phyloP scores from a whole-genome alignment of 2,329 filamentous ascomycete genomes.

The Colletotrichum spinosum region DNA sequence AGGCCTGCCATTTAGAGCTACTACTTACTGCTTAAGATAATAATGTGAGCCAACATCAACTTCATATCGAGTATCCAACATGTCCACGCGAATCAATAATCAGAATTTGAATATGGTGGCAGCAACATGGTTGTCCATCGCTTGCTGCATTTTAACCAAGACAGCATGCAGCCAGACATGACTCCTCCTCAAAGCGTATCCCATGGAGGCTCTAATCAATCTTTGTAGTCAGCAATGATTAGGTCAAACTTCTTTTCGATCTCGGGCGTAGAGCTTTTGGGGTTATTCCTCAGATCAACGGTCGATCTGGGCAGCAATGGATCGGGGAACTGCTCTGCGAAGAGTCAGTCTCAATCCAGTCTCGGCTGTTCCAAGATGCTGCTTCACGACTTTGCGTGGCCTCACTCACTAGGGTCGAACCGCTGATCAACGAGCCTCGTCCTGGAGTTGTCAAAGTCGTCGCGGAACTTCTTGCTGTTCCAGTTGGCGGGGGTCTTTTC shows the following conservation, averaged over 20 bases:
- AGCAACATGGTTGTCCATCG: too few relatives aligned
- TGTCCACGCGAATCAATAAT: too few relatives aligned
- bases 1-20: too few relatives aligned
- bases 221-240: conserved; percentile 43
- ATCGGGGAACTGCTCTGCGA: conserved; percentile 56
- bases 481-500: conserved; percentile 42
- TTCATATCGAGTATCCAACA: too few relatives aligned
- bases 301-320: conserved; percentile 55
- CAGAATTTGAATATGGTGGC: too few relatives aligned
- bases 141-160: too few relatives aligned
- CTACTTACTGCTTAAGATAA: too few relatives aligned
- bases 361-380: too few relatives aligned
- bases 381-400: not conserved
- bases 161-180: too few relatives aligned
- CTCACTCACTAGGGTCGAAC: conserved; percentile 55
- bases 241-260: conserved; percentile 54
- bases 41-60: too few relatives aligned
- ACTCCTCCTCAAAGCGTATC: too few relatives aligned
- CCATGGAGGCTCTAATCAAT: not conserved
- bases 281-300: conserved; percentile 48
- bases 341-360: not conserved
- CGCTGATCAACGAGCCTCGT: conserved; percentile 55
- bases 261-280: conserved; percentile 53
- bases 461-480: conserved; percentile 52
- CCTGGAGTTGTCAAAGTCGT: conserved; percentile 56